Base-by-base conservation (phyloP, 176 grass and related monocot genomes). In the Aegilops longissima region DNA sequence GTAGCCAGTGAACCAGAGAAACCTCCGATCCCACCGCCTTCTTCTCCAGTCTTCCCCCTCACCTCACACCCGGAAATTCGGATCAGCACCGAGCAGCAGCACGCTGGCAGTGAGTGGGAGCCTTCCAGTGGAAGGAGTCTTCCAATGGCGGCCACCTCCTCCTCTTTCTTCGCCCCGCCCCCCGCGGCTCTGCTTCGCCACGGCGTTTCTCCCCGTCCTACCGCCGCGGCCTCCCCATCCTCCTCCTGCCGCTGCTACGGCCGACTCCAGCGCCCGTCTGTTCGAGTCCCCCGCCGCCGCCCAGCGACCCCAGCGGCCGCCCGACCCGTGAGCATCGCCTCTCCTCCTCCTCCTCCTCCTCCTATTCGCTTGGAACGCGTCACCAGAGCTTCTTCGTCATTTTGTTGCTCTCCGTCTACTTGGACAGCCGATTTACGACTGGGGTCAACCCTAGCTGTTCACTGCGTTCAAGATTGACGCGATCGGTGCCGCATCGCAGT, bases 61-160 rank as follows among this genome's bases (percentile, higher is more conserved):
- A 16, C 68, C 29, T 45, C 83, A 29, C 34, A 11, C 86, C 79
- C 42, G 5, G 5, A 56, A 47, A 31, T 75, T 49, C 79, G 66
- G 84, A 86, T 86, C 84, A 73, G 30, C 38, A 56, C 56, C 29
- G 6, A 51, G 58, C 17, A 45, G 36, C 1, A 36, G 18, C 14
- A 49, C 42, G 16, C 24, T 76, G 42, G 42, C 24, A 52, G 73
- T 76, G 73, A 30, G 80, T 16, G 18, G 18, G 64, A 51, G 11
- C 63, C 64, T 31, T 49, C 17, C 31, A 13, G 33, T 40, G 75
- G 75, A 30, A 84, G 29, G 87, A 6, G 24, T 8, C 13, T 61
- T 83, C 75, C 76, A 75, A 91, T 91, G 89, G 81, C 61, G 85
- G 61, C 68, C 1, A 58, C 81, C 81, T 38, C 47, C 34, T 39